Evolutionary conservation across 108 stramenopile genomes (phyloP).

Genomic region (Pseudonitzschia pungens): DNA sequence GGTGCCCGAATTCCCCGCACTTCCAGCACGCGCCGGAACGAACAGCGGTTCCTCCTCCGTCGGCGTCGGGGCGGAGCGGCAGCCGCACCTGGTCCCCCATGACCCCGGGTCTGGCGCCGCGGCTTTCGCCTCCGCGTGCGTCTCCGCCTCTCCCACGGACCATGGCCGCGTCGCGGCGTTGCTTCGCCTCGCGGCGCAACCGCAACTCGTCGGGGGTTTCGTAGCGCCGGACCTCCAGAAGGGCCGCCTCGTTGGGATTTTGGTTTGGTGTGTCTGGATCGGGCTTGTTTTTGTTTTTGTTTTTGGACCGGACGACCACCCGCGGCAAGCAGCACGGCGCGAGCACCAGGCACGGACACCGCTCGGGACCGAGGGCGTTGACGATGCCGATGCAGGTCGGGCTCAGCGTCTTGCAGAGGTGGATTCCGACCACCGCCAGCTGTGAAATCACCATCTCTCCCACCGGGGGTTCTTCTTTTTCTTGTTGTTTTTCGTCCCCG

Average conservation of each 20-base stretch:
- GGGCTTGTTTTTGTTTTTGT: slow-evolving; percentile 13
- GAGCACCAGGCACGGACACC: slow-evolving; percentile 33
- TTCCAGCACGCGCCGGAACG: slow-evolving; percentile 38
- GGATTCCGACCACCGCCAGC: slow-evolving; percentile 48
- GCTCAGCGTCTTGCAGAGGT: slow-evolving; percentile 45
- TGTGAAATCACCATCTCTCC: no score
- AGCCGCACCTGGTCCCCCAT: neutral
- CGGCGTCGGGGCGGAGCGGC: no score
- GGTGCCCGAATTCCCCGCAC: slow-evolving; percentile 44
- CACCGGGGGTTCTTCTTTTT: no score
- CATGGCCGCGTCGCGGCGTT: neutral
- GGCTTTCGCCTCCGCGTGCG: no score
- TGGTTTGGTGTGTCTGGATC: neutral
- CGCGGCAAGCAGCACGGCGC: slow-evolving; percentile 55
- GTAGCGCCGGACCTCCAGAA: slow-evolving; percentile 5
- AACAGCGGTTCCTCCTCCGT: slow-evolving; percentile 7
- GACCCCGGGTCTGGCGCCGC: neutral
- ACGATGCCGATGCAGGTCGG: slow-evolving; percentile 41
- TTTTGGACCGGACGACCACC: slow-evolving; percentile 11
- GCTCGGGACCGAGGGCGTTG: slow-evolving; percentile 40
- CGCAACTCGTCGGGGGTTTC: neutral
- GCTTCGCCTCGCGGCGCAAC: neutral
- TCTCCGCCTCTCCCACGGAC: neutral
- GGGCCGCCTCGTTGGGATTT: neutral
- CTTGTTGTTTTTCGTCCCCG: no score